These are phyloP conservation scores for Ziziphus jujuba DNA, from an alignment of 306 rosid genomes.

Conservation along the genomic window DNA sequence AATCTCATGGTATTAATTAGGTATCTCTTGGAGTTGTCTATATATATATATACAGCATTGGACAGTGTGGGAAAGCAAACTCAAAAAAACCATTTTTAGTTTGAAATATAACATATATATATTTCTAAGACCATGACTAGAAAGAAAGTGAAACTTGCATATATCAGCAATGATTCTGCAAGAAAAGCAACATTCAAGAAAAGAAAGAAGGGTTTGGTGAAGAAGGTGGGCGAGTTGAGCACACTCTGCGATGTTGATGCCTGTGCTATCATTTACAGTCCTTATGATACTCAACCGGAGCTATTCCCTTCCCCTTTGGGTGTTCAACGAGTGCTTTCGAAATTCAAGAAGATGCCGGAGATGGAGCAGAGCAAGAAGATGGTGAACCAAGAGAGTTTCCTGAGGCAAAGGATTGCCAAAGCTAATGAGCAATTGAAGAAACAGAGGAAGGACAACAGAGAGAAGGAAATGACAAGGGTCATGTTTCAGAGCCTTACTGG, in stretches of 20 bases:
- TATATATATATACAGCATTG: too few relatives aligned
- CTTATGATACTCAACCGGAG: slow-evolving; percentile 41
- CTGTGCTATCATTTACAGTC: slow-evolving; percentile 51
- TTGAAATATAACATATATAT: too few relatives aligned
- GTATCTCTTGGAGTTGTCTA: too few relatives aligned
- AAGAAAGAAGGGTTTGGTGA: slow-evolving; percentile 61
- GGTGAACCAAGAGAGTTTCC: slow-evolving; percentile 38
- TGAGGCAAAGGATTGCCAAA: slow-evolving; percentile 34
- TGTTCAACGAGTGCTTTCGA: slow-evolving; percentile 21
- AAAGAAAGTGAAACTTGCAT: slow-evolving; percentile 51
- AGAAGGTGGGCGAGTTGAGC: slow-evolving; percentile 53
- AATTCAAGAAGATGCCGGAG: slow-evolving; percentile 34
- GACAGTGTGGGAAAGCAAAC: too few relatives aligned
- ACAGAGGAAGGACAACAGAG: slow-evolving; percentile 25
- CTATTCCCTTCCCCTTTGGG: slow-evolving; percentile 48
- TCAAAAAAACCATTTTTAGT: too few relatives aligned
- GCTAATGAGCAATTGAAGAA: slow-evolving; percentile 31
- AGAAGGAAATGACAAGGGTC: slow-evolving; percentile 25
- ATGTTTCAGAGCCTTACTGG: slow-evolving; percentile 31
- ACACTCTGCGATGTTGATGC: slow-evolving; percentile 58
- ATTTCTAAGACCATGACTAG: slow-evolving; percentile 41
- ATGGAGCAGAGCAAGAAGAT: slow-evolving; percentile 39
- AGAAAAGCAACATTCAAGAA: slow-evolving; percentile 61
- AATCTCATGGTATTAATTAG: too few relatives aligned
- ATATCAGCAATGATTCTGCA: slow-evolving; percentile 32